phyloP scores from a whole-genome alignment of 768 basidiomycete species.

The Podaxis mareebaensis region DNA sequence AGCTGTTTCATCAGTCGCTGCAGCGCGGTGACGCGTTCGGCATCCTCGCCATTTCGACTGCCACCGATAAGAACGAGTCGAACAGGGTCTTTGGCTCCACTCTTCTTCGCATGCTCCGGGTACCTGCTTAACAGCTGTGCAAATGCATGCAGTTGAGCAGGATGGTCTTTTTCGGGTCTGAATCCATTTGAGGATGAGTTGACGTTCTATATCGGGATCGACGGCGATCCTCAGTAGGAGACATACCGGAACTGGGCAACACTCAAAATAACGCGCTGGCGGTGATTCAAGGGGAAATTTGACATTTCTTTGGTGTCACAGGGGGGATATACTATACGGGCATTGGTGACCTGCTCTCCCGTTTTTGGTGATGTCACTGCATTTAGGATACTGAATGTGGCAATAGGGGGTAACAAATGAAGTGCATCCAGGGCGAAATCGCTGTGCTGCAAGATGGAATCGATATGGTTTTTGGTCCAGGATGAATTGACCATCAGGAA shows the following conservation, averaged over 20 bases:
- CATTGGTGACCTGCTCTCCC: conserved; percentile 6
- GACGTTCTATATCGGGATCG: neutral
- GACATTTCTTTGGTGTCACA: conserved; percentile 83
- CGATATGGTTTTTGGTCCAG: conserved; percentile 89
- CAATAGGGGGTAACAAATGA: conserved; percentile 44
- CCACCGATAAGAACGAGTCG: conserved; percentile 83
- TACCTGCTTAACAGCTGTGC: conserved; percentile 53
- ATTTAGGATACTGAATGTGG: conserved; percentile 31
- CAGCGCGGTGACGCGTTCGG: conserved; percentile 64
- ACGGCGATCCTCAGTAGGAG: neutral
- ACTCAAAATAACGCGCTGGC: conserved; percentile 74
- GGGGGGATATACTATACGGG: conserved; percentile 81
- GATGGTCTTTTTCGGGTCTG: conserved; percentile 95
- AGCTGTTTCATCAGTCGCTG: conserved; percentile 60
- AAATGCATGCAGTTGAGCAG: conserved; percentile 75
- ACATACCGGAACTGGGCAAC: conserved; percentile 90
- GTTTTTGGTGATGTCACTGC: conserved; percentile 24
- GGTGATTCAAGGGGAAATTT: conserved; percentile 48
- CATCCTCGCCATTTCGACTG: conserved; percentile 77
- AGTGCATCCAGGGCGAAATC: conserved; percentile 50
- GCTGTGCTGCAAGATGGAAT: conserved; percentile 63
- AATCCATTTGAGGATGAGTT: neutral
- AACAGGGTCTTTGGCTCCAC: conserved; percentile 30
- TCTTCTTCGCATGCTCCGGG: conserved; percentile 53
- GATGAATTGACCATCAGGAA: conserved; percentile 94